Conservation (phyloP, 1,139 yeast species). For the Scheffersomyces insectosa region DNA sequence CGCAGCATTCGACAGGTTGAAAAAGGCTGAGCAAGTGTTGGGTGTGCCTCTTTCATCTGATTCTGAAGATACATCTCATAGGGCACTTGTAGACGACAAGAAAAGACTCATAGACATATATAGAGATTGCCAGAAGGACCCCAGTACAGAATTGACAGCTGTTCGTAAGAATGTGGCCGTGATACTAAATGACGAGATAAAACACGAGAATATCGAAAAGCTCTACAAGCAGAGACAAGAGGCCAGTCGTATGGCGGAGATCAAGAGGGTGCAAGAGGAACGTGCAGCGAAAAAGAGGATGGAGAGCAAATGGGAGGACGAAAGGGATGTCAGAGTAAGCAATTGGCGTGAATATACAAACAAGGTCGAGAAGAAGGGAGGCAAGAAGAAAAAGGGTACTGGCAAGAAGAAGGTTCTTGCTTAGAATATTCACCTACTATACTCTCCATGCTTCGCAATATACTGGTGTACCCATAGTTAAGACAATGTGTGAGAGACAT, state of each 20-base stretch:
- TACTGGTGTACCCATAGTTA: no score
- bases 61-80: neutral
- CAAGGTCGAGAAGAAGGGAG: slow-evolving; percentile 44
- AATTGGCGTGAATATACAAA: slow-evolving; percentile 60
- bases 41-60: slow-evolving; percentile 8
- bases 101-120: slow-evolving; percentile 36
- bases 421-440: slow-evolving; percentile 9
- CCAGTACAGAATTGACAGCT: slow-evolving; percentile 21
- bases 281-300: slow-evolving; percentile 37
- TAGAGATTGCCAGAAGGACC: slow-evolving; percentile 36
- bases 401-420: slow-evolving; percentile 38
- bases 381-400: slow-evolving; percentile 28
- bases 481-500: no score
- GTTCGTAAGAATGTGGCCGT: slow-evolving; percentile 35
- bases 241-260: slow-evolving; percentile 18
- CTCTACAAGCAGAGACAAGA: slow-evolving; percentile 32
- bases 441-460: no score
- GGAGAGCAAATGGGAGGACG: slow-evolving; percentile 63
- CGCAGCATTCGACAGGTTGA: slow-evolving; percentile 58
- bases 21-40: slow-evolving; percentile 35
- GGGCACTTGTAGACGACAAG: slow-evolving; percentile 38
- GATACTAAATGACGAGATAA: slow-evolving; percentile 33
- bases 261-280: slow-evolving; percentile 37
- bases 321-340: slow-evolving; percentile 57
- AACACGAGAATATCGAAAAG: slow-evolving; percentile 34